These are phyloP conservation scores for Saccharomycopsis synnaedendra DNA, from an alignment of 805 yeast genomes.

Conservation along the genomic window DNA sequence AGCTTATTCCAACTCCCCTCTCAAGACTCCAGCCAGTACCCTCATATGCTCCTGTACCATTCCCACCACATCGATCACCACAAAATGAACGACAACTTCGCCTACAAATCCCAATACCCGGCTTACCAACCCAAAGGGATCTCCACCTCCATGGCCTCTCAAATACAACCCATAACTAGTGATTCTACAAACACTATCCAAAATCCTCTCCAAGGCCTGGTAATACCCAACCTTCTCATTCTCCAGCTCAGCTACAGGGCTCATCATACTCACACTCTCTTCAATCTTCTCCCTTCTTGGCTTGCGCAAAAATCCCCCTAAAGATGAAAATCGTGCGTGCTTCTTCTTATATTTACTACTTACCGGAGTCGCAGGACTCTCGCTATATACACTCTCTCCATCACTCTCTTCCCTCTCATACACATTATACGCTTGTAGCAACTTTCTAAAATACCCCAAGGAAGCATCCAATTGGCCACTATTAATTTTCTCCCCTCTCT, in stretches of 20 bases:
- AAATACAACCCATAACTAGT: conserved; percentile 12
- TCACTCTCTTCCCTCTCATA: background rate
- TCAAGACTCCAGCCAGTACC: background rate
- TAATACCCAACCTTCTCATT: conserved; percentile 7
- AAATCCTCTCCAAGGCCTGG: conserved; percentile 6
- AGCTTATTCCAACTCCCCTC: too few relatives aligned
- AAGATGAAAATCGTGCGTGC: conserved; percentile 8
- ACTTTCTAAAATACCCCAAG: conserved; percentile 12
- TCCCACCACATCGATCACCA: conserved; percentile 5
- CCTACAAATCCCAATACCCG: conserved; percentile 5
- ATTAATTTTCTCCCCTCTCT: background rate
- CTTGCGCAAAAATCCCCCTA: background rate
- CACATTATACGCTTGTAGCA: conserved; percentile 14
- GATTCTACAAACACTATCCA: conserved; percentile 7
- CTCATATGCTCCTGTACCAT: conserved; percentile 9
- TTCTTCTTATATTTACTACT: background rate
- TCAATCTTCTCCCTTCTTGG: background rate
- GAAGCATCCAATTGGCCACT: conserved; percentile 5
- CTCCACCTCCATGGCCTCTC: background rate
- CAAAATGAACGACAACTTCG: conserved; percentile 8
- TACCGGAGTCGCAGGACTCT: background rate
- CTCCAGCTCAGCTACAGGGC: background rate
- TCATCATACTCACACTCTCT: background rate
- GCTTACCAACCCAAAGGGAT: background rate
- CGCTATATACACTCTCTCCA: background rate